A percentile compares a stretch with the other conserved stretches of the same genome.
phyloP scores from a whole-genome alignment of 345 rosid genomes.

The Citrus trifoliata region DNA sequence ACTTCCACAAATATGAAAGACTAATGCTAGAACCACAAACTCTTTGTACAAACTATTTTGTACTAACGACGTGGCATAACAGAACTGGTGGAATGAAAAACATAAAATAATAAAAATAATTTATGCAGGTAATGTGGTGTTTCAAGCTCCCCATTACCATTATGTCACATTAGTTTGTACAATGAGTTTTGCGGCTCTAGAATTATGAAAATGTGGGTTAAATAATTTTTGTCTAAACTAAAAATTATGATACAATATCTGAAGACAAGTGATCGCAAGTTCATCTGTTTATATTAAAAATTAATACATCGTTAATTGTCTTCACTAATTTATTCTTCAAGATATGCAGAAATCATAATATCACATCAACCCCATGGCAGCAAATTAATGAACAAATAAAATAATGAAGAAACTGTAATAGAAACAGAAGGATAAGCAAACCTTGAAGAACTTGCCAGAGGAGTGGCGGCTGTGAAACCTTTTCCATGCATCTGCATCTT shows the following conservation, averaged over 20 bases:
- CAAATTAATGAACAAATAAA: neutral
- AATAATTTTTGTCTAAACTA: too few relatives aligned
- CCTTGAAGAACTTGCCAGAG: conserved; percentile 93
- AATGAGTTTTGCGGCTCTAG: too few relatives aligned
- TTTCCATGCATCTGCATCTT: conserved; percentile 60
- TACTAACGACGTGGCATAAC: too few relatives aligned
- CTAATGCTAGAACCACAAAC: too few relatives aligned
- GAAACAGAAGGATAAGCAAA: neutral
- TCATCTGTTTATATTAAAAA: neutral
- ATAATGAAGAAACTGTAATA: neutral
- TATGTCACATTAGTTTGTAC: too few relatives aligned
- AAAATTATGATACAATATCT: neutral
- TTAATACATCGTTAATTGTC: neutral
- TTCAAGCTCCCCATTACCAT: too few relatives aligned
- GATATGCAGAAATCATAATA: neutral
- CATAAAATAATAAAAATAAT: too few relatives aligned
- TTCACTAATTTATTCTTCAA: too few relatives aligned
- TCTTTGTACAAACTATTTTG: too few relatives aligned
- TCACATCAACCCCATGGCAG: neutral
- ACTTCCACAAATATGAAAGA: neutral
- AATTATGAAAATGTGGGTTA: too few relatives aligned
- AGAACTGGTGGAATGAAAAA: too few relatives aligned
- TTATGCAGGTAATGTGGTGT: too few relatives aligned
- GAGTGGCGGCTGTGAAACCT: conserved; percentile 72
- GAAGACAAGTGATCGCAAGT: neutral